Percentiles rank a stretch among this genome's conserved stretches.
phyloP scores from a whole-genome alignment of 2,329 filamentous ascomycete species.

The Mycosphaerella sp. region DNA sequence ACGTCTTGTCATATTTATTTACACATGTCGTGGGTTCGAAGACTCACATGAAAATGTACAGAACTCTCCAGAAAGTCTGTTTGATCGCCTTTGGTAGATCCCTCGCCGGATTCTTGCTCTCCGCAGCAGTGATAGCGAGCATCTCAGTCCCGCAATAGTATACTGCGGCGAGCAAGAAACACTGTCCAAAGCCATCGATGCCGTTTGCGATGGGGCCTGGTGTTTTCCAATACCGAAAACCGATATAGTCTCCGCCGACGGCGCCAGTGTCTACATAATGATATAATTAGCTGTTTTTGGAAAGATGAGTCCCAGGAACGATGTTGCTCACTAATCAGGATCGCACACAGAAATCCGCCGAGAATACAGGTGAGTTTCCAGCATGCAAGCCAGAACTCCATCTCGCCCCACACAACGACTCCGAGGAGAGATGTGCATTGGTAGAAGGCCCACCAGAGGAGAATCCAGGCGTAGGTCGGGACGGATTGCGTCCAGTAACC shows the following conservation, averaged over 20 bases:
- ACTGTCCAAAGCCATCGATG: conserved; percentile 38
- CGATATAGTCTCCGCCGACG: conserved; percentile 20
- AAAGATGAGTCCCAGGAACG: conserved; percentile 40
- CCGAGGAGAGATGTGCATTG: conserved; percentile 26
- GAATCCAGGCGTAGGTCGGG: conserved; percentile 15
- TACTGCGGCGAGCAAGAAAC: conserved; percentile 41
- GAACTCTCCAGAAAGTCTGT: conserved; percentile 33
- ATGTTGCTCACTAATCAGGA: conserved; percentile 35
- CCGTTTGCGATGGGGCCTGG: conserved; percentile 37
- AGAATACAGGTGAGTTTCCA: conserved; percentile 30
- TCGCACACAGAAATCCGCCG: neutral
- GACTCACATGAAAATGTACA: conserved; percentile 62
- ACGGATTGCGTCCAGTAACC: conserved; percentile 16
- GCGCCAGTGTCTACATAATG: conserved; percentile 24
- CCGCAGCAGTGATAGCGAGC: conserved; percentile 48
- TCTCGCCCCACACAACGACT: conserved; percentile 40
- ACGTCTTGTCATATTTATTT: conserved; percentile 56
- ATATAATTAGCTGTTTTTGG: conserved; percentile 31
- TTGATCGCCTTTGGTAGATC: conserved; percentile 34
- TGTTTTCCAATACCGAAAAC: conserved; percentile 35
- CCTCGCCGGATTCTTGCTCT: conserved; percentile 47
- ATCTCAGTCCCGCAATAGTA: conserved; percentile 50
- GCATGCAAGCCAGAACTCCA: conserved; percentile 43
- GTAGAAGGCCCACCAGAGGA: conserved; percentile 17
- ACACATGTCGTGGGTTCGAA: conserved; percentile 57